phyloP scores from a whole-genome alignment of 225 moss, liverwort and hornwort genomes.

The Asterella californica region DNA sequence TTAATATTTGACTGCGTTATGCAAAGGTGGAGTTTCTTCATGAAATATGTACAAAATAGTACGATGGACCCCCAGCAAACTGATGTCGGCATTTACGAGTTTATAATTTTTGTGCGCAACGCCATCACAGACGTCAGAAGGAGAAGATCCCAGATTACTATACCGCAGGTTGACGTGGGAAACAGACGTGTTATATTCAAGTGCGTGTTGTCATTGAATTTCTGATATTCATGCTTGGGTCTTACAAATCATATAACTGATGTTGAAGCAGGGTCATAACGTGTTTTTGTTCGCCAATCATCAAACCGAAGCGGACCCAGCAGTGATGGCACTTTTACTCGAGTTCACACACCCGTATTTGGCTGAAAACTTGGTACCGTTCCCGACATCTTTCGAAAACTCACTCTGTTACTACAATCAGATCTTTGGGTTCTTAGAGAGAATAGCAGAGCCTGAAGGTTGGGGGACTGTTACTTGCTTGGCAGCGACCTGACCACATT shows the following conservation, averaged over 20 bases:
- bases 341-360: slow-evolving; percentile 68
- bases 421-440: background rate
- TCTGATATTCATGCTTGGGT: background rate
- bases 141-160: no score
- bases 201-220: background rate
- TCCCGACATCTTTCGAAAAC: background rate
- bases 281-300: slow-evolving; percentile 86
- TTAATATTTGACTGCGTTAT: no score
- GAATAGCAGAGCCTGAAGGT: background rate
- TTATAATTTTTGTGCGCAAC: no score
- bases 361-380: slow-evolving; percentile 80
- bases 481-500: slow-evolving; percentile 1
- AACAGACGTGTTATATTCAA: no score
- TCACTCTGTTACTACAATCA: background rate
- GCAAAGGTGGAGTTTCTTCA: no score
- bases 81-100: no score
- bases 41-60: no score
- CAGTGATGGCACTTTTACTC: slow-evolving; percentile 87
- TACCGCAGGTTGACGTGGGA: no score
- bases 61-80: no score
- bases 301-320: slow-evolving; percentile 97
- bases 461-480: background rate
- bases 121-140: no score
- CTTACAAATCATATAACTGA: background rate
- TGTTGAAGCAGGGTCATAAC: slow-evolving; percentile 72